phyloP scores from a whole-genome alignment of 2,329 filamentous ascomycete species.

The Cercospora sojina region DNA sequence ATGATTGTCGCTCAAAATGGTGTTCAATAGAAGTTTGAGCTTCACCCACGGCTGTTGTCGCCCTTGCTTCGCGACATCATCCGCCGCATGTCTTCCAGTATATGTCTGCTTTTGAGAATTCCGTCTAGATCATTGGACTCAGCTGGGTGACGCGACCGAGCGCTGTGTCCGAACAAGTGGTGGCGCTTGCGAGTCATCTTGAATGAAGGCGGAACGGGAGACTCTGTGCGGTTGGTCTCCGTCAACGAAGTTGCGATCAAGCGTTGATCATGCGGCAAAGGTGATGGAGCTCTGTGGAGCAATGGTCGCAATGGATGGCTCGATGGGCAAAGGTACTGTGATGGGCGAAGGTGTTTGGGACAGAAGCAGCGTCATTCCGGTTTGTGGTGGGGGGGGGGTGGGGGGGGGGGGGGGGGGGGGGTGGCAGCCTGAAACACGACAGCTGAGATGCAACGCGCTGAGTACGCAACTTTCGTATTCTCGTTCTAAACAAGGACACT shows the following conservation, averaged over 20 bases:
- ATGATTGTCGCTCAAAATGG: neutral
- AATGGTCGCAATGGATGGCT: neutral
- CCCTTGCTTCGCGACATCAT: slow-evolving; percentile 3
- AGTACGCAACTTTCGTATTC: neutral
- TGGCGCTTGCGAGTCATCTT: neutral
- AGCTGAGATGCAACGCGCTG: slow-evolving; percentile 1
- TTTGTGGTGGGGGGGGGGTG: neutral
- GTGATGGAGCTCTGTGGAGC: neutral
- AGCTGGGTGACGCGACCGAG: neutral
- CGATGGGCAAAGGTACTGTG: neutral
- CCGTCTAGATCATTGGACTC: neutral
- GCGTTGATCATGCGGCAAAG: neutral
- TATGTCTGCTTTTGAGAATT: neutral
- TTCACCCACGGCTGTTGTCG: neutral
- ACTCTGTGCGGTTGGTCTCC: neutral
- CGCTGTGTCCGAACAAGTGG: neutral
- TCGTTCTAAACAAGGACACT: neutral
- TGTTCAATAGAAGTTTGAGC: slow-evolving; percentile 5
- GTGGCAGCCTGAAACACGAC: slow-evolving; percentile 1
- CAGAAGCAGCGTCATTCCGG: neutral
- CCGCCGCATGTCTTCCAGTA: neutral
- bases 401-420: neutral
- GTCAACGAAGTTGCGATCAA: neutral
- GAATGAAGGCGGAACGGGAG: neutral
- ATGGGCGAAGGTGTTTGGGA: neutral